Evolutionary conservation across 768 basidiomycete species (phyloP).

Genomic region (Leccinum aurantiacum): DNA sequence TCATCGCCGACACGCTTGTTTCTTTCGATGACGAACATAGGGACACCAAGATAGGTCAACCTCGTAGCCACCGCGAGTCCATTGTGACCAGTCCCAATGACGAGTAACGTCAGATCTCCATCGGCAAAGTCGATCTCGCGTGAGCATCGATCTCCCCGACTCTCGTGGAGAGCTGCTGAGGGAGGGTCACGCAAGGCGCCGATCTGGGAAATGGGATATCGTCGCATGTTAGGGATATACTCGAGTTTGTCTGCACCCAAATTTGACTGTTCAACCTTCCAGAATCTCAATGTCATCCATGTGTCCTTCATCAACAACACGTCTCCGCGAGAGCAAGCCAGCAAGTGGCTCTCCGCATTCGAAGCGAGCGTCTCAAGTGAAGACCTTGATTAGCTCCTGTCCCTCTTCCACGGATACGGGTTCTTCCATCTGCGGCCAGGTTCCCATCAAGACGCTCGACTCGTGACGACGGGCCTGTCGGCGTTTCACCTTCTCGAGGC

Average conservation of each 20-base stretch:
- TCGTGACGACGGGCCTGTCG: too few species aligned
- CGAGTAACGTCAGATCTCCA: constrained; percentile 53
- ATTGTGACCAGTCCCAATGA: constrained; percentile 66
- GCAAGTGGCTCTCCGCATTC: too few species aligned
- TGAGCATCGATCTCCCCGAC: constrained; percentile 49
- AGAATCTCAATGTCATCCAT: too few species aligned
- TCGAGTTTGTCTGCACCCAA: not conserved
- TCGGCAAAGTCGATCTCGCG: constrained; percentile 45
- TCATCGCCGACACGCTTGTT: constrained; percentile 50
- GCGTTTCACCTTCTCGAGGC: too few species aligned
- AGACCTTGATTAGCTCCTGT: too few species aligned
- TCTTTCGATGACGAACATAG: constrained; percentile 54
- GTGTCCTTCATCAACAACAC: too few species aligned
- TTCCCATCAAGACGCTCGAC: too few species aligned
- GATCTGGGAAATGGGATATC: constrained; percentile 5
- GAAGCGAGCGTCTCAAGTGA: too few species aligned
- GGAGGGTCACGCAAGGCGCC: constrained; percentile 42
- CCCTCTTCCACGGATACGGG: too few species aligned
- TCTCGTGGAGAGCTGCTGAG: constrained; percentile 42
- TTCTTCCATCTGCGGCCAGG: too few species aligned
- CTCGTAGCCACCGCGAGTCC: constrained; percentile 64
- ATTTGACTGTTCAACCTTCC: too few species aligned
- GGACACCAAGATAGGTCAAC: constrained; percentile 54
- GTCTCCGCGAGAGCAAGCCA: too few species aligned
- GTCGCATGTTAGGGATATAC: not conserved